Conservation (phyloP, 148 eudicot species). For the Cornus suecica region DNA sequence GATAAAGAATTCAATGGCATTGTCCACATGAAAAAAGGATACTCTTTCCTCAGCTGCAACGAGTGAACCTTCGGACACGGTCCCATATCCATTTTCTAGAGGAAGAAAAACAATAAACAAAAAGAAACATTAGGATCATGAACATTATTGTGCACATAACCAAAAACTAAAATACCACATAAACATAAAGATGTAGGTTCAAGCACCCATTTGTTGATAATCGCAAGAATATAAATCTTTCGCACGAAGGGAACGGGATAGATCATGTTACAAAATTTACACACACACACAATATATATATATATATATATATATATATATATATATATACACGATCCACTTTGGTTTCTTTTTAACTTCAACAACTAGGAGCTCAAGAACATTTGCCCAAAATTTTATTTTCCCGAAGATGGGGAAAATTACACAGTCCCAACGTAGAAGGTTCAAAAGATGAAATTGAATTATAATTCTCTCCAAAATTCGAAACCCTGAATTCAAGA, state of each 20-base stretch:
- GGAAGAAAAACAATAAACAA: slow-evolving; percentile 1
- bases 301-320: too few relatives aligned
- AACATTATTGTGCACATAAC: not conserved
- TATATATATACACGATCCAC: too few relatives aligned
- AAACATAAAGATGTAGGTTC: not conserved
- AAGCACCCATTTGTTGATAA: not conserved
- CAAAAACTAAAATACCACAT: not conserved
- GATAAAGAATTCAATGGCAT: not conserved
- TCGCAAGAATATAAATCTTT: not conserved
- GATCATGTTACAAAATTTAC: not conserved
- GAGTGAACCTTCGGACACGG: slow-evolving; percentile 97
- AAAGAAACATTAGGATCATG: not conserved
- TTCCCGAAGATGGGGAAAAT: too few relatives aligned
- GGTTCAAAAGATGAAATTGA: too few relatives aligned
- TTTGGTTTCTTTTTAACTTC: not conserved
- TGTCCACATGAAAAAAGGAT: slow-evolving; percentile 43
- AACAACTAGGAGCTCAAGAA: too few relatives aligned
- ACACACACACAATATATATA: too few relatives aligned
- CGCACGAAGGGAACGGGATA: not conserved
- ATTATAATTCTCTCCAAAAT: too few relatives aligned
- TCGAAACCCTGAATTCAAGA: too few relatives aligned
- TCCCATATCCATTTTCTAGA: slow-evolving; percentile 97
- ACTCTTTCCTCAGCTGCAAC: slow-evolving; percentile 92
- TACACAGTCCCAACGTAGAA: too few relatives aligned
- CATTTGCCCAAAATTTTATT: too few relatives aligned